A percentile compares a stretch with the other conserved stretches of the same genome.
Evolutionary conservation across 108 stramenopile species (phyloP).

Genomic region (Nannochloropsis granulata): DNA sequence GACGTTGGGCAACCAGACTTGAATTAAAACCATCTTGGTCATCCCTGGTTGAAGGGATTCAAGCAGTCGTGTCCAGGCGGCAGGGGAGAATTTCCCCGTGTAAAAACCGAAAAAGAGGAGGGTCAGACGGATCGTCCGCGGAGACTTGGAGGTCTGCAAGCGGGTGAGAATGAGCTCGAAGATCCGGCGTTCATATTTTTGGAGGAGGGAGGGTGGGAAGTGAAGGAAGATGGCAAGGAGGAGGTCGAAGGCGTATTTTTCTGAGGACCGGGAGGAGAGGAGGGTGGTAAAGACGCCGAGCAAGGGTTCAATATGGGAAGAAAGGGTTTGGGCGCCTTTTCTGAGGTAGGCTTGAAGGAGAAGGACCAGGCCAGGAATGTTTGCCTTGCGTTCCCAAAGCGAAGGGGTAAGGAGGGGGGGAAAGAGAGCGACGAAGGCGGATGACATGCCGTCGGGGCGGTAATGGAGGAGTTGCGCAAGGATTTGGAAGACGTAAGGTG

Average conservation of each 20-base stretch:
- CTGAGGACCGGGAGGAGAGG: conserved; percentile 47
- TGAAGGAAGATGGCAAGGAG: conserved; percentile 48
- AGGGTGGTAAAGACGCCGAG: conserved; percentile 79
- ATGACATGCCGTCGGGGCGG: conserved; percentile 39
- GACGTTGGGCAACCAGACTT: neutral
- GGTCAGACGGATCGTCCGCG: neutral
- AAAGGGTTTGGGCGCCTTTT: conserved; percentile 51
- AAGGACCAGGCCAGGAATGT: conserved; percentile 79
- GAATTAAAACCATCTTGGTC: neutral
- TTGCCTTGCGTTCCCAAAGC: conserved; percentile 78
- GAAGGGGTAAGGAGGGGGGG: conserved; percentile 60
- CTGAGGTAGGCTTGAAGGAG: conserved; percentile 66
- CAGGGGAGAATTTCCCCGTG: neutral
- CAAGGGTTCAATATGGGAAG: conserved; percentile 46
- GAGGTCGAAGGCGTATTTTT: conserved; percentile 51
- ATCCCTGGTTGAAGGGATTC: neutral
- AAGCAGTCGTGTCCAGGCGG: neutral
- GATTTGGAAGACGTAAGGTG: conserved; percentile 95
- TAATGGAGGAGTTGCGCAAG: conserved; percentile 83
- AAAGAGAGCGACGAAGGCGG: conserved; percentile 62
- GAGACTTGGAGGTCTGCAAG: neutral
- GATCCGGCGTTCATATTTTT: neutral
- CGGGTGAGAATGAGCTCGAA: neutral
- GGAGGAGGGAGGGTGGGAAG: conserved; percentile 15
- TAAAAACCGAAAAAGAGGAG: neutral